These are phyloP conservation scores for Endotrypanum monterogeii DNA, from an alignment of 208 protist genomes.

Conservation along the genomic window DNA sequence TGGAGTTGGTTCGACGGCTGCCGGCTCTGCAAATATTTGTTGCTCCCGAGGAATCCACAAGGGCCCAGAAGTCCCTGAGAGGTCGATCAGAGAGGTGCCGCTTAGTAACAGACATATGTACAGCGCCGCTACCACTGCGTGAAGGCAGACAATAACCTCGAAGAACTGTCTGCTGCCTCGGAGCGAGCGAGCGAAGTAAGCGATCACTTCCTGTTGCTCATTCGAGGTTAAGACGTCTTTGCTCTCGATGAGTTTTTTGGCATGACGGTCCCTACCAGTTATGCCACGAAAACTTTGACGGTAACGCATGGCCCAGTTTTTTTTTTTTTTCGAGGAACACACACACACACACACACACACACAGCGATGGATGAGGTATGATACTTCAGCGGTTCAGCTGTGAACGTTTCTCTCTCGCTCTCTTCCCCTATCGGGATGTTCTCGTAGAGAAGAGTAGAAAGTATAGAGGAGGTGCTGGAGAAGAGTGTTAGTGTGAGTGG, in stretches of 20 bases:
- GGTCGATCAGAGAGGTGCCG: constrained; percentile 45
- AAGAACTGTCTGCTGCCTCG: constrained; percentile 40
- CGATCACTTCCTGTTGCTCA: constrained; percentile 75
- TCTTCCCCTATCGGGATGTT: background rate
- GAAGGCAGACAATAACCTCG: constrained; percentile 52
- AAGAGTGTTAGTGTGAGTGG: background rate
- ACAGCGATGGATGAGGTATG: background rate
- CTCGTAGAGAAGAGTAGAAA: too few species aligned
- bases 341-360: background rate
- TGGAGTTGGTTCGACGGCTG: background rate
- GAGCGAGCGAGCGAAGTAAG: constrained; percentile 54
- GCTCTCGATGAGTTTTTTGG: constrained; percentile 36
- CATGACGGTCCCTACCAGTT: constrained; percentile 26
- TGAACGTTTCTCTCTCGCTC: background rate
- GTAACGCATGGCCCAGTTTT: constrained; percentile 47
- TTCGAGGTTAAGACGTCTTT: constrained; percentile 59
- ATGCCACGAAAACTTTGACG: constrained; percentile 33
- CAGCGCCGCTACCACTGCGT: constrained; percentile 51
- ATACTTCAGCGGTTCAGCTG: background rate
- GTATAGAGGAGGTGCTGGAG: background rate
- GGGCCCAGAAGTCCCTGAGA: constrained; percentile 10
- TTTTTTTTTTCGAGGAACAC: background rate
- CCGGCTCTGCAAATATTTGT: background rate
- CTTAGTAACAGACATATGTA: constrained; percentile 49
- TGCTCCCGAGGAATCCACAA: constrained; percentile 5